These are phyloP conservation scores for Nemania sp. DNA, from an alignment of 2,329 filamentous ascomycete genomes.

Conservation along the genomic window DNA sequence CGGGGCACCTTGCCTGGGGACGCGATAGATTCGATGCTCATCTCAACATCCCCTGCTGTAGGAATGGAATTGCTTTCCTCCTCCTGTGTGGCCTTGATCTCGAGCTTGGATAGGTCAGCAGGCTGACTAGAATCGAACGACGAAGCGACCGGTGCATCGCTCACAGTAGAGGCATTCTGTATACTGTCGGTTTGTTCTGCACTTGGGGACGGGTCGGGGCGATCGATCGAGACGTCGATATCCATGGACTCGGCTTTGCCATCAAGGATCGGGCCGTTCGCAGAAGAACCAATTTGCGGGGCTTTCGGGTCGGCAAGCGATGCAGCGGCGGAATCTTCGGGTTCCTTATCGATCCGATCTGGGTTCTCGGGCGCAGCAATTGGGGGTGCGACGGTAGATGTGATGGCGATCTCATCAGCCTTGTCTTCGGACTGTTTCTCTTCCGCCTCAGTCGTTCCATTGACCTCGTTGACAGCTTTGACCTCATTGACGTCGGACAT, in stretches of 20 bases:
- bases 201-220: conserved; percentile 26
- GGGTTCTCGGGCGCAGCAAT: background rate
- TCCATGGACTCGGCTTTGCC: conserved; percentile 36
- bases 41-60: conserved; percentile 31
- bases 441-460: conserved; percentile 20
- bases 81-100: conserved; percentile 36
- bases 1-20: conserved; percentile 63
- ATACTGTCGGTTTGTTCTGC: conserved; percentile 29
- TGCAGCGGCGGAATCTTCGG: conserved; percentile 11
- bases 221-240: conserved; percentile 33
- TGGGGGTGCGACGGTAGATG: background rate
- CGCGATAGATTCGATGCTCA: conserved; percentile 32
- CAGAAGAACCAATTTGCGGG: background rate
- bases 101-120: conserved; percentile 38
- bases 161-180: conserved; percentile 30
- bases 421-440: conserved; percentile 7
- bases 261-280: background rate
- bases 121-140: conserved; percentile 41
- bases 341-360: conserved; percentile 3
- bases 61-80: conserved; percentile 27
- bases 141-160: conserved; percentile 29
- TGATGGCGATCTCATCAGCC: background rate
- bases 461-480: too few relatives aligned
- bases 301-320: conserved; percentile 15
- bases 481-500: conserved; percentile 30